Base-by-base conservation (phyloP, 2,329 filamentous ascomycete species). In the Xenoacremonium recifei region DNA sequence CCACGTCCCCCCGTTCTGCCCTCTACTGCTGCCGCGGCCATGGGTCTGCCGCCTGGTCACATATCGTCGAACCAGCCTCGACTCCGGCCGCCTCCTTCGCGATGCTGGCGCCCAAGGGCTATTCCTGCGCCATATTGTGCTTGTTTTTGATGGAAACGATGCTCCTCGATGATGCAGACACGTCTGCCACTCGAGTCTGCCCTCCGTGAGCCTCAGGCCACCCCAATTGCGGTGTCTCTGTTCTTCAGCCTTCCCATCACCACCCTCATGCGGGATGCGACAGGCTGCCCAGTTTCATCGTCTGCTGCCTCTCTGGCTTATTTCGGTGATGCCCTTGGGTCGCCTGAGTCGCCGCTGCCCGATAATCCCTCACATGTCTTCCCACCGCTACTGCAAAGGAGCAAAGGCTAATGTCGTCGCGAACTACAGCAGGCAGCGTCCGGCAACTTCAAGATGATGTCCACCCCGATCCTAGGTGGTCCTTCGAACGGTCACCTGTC, bases 401-500 rank as follows among this genome's bases (percentile, higher is more conserved):
- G 27, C 40, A 42, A 37, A 25, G 64, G 57, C 67, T 69, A 60
- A 68, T 58, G 55, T 62, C 50, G 51, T 55, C 58, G 57, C 53
- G 59, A 60, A 53, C n/a, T 54, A 41, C 46, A 68, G 63, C 59
- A 63, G 58, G 76, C 76, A 81, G 77, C 75, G 63, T 74, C 77
- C 73, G 70, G 74, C 69, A 76, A 79, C 70, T 73, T 74, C 67
- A 75, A 74, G 71, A 77, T 73, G 63, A 81, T 85, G 73, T 80
- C 79, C 71, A 76, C 75, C 68, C 76, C 80, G 62, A 73, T 76
- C 58, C 73, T 82, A 67, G 68, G 71, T 54, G 75, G 79, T 68
- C 73, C 81, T 61, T 74, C 77, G 59, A 87, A 89, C 68, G 85
- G 85, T 61, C 78, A 84, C 66, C 62, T 72, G 57, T 79, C 79